Evolutionary conservation across 2,329 filamentous ascomycete species (phyloP).

Genomic region (Blastomyces percursus): DNA sequence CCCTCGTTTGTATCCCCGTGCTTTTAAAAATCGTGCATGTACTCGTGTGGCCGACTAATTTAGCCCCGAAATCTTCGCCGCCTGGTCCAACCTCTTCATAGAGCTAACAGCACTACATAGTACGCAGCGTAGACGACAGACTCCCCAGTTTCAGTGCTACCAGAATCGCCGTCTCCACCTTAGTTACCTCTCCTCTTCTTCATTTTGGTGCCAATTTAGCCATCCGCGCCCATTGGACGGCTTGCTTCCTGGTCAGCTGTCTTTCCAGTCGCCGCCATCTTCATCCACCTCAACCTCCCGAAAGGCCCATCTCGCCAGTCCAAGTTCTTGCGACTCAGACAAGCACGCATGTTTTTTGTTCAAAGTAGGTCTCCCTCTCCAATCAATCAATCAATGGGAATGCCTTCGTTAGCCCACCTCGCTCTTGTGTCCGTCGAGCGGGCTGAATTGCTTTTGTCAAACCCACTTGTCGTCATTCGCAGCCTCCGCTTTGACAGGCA

Average conservation of each 20-base stretch:
- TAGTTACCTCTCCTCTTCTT: not conserved
- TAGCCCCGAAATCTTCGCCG: not conserved
- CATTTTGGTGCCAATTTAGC: not conserved
- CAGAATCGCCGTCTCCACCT: not conserved
- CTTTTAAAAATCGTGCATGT: too few species aligned
- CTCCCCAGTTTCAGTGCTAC: not conserved
- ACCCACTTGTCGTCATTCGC: constrained; percentile 1
- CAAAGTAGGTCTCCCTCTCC: not conserved
- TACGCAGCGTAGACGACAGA: too few species aligned
- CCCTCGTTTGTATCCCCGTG: not conserved
- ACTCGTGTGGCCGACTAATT: not conserved
- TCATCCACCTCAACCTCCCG: not conserved
- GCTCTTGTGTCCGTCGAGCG: not conserved
- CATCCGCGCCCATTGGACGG: not conserved
- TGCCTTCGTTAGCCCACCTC: not conserved
- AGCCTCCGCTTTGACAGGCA: not conserved
- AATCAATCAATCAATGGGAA: not conserved
- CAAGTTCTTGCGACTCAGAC: not conserved
- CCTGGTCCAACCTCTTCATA: not conserved
- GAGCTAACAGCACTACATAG: not conserved
- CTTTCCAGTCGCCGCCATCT: not conserved
- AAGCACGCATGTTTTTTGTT: not conserved
- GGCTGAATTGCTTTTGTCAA: not conserved
- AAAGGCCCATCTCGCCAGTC: not conserved
- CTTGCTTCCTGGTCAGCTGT: not conserved